Evolutionary conservation across 306 rosid species (phyloP).

Genomic region (Gastrolobium villosum): DNA sequence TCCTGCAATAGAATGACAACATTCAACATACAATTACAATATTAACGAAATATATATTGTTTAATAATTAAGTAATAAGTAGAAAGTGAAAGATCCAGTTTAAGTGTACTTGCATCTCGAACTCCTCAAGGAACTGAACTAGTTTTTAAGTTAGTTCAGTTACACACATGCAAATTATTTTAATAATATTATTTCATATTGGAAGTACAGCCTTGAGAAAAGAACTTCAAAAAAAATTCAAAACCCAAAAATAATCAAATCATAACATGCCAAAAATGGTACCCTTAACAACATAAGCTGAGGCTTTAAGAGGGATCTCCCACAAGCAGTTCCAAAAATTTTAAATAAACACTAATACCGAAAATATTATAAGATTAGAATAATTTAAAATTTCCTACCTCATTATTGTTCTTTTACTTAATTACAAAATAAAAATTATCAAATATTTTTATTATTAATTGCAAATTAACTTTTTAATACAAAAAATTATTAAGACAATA

Average conservation of each 20-base stretch:
- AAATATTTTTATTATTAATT: background rate
- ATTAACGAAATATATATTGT: slow-evolving; percentile 30
- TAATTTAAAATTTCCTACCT: too few relatives aligned
- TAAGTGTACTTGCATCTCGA: slow-evolving; percentile 72
- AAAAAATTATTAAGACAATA: too few relatives aligned
- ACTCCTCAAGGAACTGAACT: slow-evolving; percentile 54
- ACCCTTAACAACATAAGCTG: background rate
- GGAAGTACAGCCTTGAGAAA: slow-evolving; percentile 36
- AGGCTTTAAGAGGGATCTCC: slow-evolving; percentile 18
- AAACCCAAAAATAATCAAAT: slow-evolving; percentile 18
- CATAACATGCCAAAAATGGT: slow-evolving; percentile 34
- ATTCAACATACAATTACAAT: slow-evolving; percentile 27
- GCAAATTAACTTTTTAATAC: too few relatives aligned
- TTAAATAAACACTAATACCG: background rate
- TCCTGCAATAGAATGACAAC: slow-evolving; percentile 49
- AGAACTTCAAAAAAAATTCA: background rate
- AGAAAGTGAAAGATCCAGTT: slow-evolving; percentile 51
- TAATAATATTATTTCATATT: slow-evolving; percentile 38
- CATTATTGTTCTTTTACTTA: background rate
- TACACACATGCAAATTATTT: slow-evolving; percentile 49
- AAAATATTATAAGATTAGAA: background rate
- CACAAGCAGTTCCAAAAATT: background rate
- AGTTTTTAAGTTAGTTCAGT: slow-evolving; percentile 51
- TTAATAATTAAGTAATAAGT: slow-evolving; percentile 18
- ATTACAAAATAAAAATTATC: background rate